Conservation (phyloP, 306 rosid genomes). For the Cucumis melo region DNA sequence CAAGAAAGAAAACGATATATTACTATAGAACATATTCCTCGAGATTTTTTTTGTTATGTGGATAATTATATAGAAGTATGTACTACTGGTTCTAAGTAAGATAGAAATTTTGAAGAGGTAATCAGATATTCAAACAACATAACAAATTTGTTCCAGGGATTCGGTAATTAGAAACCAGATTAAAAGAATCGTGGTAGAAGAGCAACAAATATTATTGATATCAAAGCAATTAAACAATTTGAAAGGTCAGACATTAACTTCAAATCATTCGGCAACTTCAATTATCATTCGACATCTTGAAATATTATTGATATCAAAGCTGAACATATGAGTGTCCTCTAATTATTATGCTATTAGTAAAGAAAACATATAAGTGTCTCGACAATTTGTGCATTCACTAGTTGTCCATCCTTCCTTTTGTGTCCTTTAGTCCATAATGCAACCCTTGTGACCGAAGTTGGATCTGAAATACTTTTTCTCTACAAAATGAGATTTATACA, state of each 20-base stretch:
- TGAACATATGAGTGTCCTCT: too few species aligned
- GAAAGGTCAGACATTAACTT: slow-evolving; percentile 2
- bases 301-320: too few species aligned
- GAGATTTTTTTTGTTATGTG: not conserved
- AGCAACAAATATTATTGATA: not conserved
- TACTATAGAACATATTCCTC: not conserved
- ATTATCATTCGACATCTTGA: too few species aligned
- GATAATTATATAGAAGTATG: not conserved
- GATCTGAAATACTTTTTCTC: too few species aligned
- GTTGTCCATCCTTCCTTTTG: too few species aligned
- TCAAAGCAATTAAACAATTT: not conserved
- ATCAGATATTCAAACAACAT: not conserved
- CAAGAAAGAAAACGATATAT: too few species aligned
- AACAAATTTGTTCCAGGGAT: not conserved
- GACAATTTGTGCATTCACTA: too few species aligned
- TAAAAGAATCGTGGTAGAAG: not conserved
- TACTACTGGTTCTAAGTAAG: not conserved
- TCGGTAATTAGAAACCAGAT: not conserved
- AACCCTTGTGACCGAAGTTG: too few species aligned
- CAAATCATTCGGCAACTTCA: not conserved
- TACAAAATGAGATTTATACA: too few species aligned
- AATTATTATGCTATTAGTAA: too few species aligned
- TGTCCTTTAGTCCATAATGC: too few species aligned
- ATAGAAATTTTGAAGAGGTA: not conserved
- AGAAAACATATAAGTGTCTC: too few species aligned